Evolutionary conservation across 257 asterid species (phyloP).

Genomic region (Solanum ahanhuiri): DNA sequence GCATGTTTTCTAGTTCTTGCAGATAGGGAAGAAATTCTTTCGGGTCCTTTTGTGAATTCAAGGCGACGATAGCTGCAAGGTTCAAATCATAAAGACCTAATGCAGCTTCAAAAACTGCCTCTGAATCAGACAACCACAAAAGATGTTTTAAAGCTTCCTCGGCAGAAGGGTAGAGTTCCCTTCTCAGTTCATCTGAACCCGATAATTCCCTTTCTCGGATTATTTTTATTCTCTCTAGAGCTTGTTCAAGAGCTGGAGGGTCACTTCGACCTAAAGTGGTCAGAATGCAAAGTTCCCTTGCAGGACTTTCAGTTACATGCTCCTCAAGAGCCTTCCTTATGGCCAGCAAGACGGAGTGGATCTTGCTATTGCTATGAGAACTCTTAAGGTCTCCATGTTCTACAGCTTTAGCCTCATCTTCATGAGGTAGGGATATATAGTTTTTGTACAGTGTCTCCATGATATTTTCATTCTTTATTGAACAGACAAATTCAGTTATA

Average conservation of each 20-base stretch:
- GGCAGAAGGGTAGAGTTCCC: conserved; percentile 53
- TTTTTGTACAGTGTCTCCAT: conserved; percentile 66
- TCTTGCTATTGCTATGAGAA: conserved; percentile 36
- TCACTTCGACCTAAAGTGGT: conserved; percentile 80
- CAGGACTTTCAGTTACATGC: conserved; percentile 53
- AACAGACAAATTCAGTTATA: conserved; percentile 82
- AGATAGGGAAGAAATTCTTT: conserved; percentile 94
- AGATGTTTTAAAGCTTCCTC: conserved; percentile 96
- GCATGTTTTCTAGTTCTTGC: conserved; percentile 68
- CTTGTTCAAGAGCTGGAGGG: conserved; percentile 88
- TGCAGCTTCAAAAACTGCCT: conserved; percentile 86
- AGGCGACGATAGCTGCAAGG: conserved; percentile 94
- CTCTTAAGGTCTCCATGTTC: conserved; percentile 21
- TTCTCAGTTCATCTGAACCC: conserved; percentile 39
- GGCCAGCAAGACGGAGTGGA: conserved; percentile 45
- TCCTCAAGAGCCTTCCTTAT: conserved; percentile 82
- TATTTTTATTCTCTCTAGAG: conserved; percentile 66
- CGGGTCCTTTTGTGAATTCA: conserved; percentile 92
- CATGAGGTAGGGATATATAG: conserved; percentile 26
- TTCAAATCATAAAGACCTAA: conserved; percentile 93
- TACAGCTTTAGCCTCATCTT: conserved; percentile 16
- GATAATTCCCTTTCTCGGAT: conserved; percentile 80
- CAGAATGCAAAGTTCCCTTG: conserved; percentile 88
- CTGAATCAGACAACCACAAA: conserved; percentile 79
- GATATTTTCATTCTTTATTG: conserved; percentile 64